Evolutionary conservation across 75 land plant genomes (phyloP).

Genomic region (Cryptomeria japonica): DNA sequence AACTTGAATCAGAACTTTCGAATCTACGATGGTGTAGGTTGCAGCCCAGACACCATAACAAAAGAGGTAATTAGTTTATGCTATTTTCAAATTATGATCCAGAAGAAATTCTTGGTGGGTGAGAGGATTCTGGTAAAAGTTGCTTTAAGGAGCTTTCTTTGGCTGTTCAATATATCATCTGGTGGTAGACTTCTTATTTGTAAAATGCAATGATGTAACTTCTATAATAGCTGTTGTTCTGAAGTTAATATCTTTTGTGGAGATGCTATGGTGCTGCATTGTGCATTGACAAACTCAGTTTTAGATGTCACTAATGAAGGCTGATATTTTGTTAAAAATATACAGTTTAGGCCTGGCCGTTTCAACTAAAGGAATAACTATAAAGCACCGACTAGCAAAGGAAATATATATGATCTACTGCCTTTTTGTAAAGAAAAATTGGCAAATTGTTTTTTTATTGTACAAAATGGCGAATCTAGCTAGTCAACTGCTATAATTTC

Average conservation of each 20-base stretch:
- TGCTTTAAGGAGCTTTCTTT: neutral
- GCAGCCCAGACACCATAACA: constrained; percentile 65
- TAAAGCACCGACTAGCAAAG: neutral
- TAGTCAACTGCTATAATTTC: neutral
- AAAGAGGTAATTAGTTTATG: constrained; percentile 88
- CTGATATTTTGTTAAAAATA: neutral
- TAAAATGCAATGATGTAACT: neutral
- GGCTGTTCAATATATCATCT: neutral
- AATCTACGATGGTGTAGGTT: constrained; percentile 73
- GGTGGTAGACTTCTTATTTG: neutral
- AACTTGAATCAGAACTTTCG: constrained; percentile 56
- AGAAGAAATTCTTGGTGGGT: constrained; percentile 63
- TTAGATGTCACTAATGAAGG: neutral
- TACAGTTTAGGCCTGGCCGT: neutral
- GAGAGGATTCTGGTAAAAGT: constrained; percentile 32
- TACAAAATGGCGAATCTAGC: neutral
- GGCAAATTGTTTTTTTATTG: neutral
- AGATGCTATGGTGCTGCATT: neutral
- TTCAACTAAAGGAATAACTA: neutral
- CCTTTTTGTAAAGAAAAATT: neutral
- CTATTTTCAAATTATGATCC: constrained; percentile 87
- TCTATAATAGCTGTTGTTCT: neutral
- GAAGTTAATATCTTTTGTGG: neutral
- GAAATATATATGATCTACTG: neutral
- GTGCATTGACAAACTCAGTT: neutral